Evolutionary conservation across 1,284 basidiomycete genomes (phyloP).

Genomic region (Leccinum proliferum): DNA sequence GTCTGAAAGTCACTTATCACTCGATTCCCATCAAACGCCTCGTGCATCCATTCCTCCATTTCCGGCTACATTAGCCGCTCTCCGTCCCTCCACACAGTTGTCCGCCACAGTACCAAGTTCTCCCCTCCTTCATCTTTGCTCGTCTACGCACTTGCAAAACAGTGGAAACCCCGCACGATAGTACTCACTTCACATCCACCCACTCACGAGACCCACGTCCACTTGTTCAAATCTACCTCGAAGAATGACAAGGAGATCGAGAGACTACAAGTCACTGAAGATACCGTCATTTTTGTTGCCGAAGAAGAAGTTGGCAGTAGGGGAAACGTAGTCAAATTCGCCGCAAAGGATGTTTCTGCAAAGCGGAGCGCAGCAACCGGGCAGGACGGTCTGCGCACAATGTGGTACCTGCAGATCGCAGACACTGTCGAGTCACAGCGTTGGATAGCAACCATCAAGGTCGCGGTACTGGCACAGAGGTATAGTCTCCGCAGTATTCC

Average conservation of each 20-base stretch:
- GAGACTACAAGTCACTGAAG: slow-evolving; percentile 66
- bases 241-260: slow-evolving; percentile 64
- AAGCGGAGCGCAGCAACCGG: slow-evolving; percentile 31
- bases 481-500: slow-evolving; percentile 23
- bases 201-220: slow-evolving; percentile 51
- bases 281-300: slow-evolving; percentile 66
- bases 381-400: slow-evolving; percentile 9
- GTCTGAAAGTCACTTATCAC: slow-evolving; percentile 9
- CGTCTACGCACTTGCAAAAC: slow-evolving; percentile 62
- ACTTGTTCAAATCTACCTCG: slow-evolving; percentile 59
- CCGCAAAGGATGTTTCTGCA: slow-evolving; percentile 52
- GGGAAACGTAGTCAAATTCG: slow-evolving; percentile 60
- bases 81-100: slow-evolving; percentile 47
- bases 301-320: slow-evolving; percentile 64
- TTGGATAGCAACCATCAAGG: slow-evolving; percentile 72
- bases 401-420: slow-evolving; percentile 63
- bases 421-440: slow-evolving; percentile 57
- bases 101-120: slow-evolving; percentile 57
- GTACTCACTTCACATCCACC: slow-evolving; percentile 47
- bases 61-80: slow-evolving; percentile 46
- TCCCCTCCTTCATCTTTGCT: slow-evolving; percentile 61
- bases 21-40: slow-evolving; percentile 12
- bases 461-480: slow-evolving; percentile 65
- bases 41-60: slow-evolving; percentile 41
- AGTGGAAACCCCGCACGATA: slow-evolving; percentile 65